Conservation (phyloP, 306 rosid genomes). For the Delonix regia region DNA sequence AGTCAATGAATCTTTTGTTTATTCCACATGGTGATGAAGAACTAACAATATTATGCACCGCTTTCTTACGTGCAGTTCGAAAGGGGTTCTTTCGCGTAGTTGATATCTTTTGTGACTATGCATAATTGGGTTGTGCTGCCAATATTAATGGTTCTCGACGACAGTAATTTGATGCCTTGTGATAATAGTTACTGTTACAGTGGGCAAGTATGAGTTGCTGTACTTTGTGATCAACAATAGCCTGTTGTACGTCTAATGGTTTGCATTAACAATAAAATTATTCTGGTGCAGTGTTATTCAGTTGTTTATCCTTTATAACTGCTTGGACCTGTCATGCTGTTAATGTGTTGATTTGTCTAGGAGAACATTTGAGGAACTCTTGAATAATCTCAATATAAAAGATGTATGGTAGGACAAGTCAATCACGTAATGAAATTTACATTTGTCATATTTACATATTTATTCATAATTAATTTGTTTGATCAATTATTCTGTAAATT, state of each 20-base stretch:
- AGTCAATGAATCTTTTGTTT: background rate
- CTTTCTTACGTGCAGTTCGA: constrained; percentile 67
- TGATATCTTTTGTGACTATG: constrained; percentile 34
- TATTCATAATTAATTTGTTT: no score
- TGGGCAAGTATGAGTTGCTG: no score
- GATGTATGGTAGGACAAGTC: background rate
- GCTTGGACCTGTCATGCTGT: no score
- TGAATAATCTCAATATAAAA: no score
- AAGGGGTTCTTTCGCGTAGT: constrained; percentile 84
- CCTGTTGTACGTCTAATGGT: constrained; percentile 3
- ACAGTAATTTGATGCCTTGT: background rate
- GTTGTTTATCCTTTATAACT: background rate
- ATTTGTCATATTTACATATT: no score
- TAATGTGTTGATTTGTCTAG: no score
- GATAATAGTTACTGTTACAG: constrained; percentile 29
- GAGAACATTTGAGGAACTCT: no score
- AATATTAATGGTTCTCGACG: background rate
- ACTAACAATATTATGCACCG: constrained; percentile 15
- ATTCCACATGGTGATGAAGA: constrained; percentile 3
- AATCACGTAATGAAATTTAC: no score
- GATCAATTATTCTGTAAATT: background rate
- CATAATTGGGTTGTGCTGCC: constrained; percentile 29
- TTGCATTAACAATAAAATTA: background rate
- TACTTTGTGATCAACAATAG: constrained; percentile 11
- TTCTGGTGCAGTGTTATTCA: background rate